Evolutionary conservation across 306 rosid species (phyloP).

Genomic region (Cicer pinnatifidum): DNA sequence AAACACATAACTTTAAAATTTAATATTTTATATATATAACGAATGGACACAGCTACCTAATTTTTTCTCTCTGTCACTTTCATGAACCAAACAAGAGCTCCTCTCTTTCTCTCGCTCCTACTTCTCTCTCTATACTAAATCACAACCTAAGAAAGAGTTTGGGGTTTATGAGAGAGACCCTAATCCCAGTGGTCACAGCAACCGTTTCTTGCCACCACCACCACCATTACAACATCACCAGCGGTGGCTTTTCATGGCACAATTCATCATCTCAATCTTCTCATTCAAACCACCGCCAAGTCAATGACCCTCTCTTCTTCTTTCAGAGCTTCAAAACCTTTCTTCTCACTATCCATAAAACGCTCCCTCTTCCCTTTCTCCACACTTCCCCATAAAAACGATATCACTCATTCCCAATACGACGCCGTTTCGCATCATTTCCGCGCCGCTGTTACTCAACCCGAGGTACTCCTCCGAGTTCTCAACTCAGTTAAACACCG

Average conservation of each 20-base stretch:
- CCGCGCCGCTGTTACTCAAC: conserved; percentile 58
- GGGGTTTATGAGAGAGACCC: conserved; percentile 5
- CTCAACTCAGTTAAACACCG: conserved; percentile 52
- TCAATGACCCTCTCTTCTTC: conserved; percentile 70
- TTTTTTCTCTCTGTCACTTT: no score
- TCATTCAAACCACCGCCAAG: background rate
- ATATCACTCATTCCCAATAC: conserved; percentile 22
- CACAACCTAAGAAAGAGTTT: background rate
- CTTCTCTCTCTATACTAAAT: no score
- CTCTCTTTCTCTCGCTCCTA: no score
- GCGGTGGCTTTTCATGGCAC: conserved; percentile 38
- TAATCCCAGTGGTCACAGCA: conserved; percentile 2
- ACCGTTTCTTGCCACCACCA: conserved; percentile 24
- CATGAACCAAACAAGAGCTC: no score
- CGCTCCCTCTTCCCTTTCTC: conserved; percentile 55
- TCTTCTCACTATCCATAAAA: conserved; percentile 41
- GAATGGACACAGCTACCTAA: no score
- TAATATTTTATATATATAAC: no score
- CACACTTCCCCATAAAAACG: conserved; percentile 31
- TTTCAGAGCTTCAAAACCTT: conserved; percentile 63
- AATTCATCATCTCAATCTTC: background rate
- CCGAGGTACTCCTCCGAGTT: conserved; percentile 58
- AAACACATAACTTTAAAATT: no score
- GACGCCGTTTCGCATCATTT: conserved; percentile 54
- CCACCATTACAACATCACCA: background rate